Conservation (phyloP, 2,329 filamentous ascomycete species). For the Diaporthe amygdali region DNA sequence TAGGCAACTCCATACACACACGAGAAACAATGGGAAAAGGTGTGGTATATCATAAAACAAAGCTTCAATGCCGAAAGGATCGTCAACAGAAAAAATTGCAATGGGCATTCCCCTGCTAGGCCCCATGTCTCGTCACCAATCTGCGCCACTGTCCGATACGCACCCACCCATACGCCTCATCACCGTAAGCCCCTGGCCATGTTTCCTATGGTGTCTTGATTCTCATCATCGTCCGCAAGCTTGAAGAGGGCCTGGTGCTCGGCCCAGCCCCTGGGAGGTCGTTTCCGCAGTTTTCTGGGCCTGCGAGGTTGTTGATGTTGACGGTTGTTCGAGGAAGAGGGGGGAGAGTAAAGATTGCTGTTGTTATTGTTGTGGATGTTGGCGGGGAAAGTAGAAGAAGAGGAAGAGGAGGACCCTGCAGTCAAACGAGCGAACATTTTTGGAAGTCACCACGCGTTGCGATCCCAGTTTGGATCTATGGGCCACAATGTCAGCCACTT, state of each 20-base stretch:
- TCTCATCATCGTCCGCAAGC: constrained; percentile 17
- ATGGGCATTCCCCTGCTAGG: neutral
- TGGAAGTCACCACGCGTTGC: constrained; percentile 78
- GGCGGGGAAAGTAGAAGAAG: constrained; percentile 15
- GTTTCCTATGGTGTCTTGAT: neutral
- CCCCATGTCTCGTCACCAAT: constrained; percentile 1
- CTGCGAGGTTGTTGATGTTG: constrained; percentile 32
- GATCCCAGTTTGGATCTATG: constrained; percentile 85
- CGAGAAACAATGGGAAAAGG: neutral
- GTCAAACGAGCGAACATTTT: constrained; percentile 36
- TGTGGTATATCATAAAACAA: constrained; percentile 19
- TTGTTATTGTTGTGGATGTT: constrained; percentile 17
- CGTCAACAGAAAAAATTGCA: neutral
- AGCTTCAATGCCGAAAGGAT: constrained; percentile 16
- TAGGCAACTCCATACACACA: neutral
- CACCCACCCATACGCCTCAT: neutral
- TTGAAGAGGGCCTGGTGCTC: constrained; percentile 35
- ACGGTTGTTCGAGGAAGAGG: constrained; percentile 14
- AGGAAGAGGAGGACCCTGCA: constrained; percentile 24
- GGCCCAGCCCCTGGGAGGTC: constrained; percentile 36
- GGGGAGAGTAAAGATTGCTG: constrained; percentile 25
- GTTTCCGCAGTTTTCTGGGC: constrained; percentile 51
- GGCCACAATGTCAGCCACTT: neutral
- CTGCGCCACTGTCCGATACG: neutral
- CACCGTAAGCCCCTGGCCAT: neutral